A percentile compares a stretch with the other conserved stretches of the same genome.
phyloP scores from a whole-genome alignment of 1,139 yeast species.

The Diutina siamensis region DNA sequence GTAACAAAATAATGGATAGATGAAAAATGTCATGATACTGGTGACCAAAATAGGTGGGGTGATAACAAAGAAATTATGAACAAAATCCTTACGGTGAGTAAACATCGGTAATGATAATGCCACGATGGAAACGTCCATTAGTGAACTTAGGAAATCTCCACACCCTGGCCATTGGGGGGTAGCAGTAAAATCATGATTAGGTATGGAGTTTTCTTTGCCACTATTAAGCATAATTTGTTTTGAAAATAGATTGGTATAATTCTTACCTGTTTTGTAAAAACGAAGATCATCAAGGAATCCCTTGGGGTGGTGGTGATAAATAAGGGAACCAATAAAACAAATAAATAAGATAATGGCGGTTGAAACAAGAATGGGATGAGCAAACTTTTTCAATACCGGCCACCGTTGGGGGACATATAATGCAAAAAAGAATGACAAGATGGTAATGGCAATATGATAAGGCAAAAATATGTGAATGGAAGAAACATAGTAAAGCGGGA shows the following conservation, averaged over 20 bases:
- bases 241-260: slow-evolving; percentile 47
- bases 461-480: slow-evolving; percentile 44
- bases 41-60: slow-evolving; percentile 50
- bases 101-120: slow-evolving; percentile 70
- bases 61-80: slow-evolving; percentile 44
- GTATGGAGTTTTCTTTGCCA: slow-evolving; percentile 15
- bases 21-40: slow-evolving; percentile 47
- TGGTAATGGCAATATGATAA: slow-evolving; percentile 49
- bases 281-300: slow-evolving; percentile 40
- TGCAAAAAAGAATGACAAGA: slow-evolving; percentile 43
- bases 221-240: slow-evolving; percentile 19
- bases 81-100: slow-evolving; percentile 55
- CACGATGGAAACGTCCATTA: slow-evolving; percentile 70
- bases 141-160: slow-evolving; percentile 59
- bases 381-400: slow-evolving; percentile 35
- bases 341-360: slow-evolving; percentile 51
- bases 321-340: slow-evolving; percentile 49
- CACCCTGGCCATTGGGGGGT: slow-evolving; percentile 62
- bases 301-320: slow-evolving; percentile 29
- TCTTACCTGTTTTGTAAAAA: slow-evolving; percentile 59
- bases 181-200: slow-evolving; percentile 13
- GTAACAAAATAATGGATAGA: slow-evolving; percentile 59
- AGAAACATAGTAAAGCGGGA: slow-evolving; percentile 40
- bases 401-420: slow-evolving; percentile 36
- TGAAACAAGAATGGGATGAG: slow-evolving; percentile 64